Evolutionary conservation across 2,329 filamentous ascomycete species (phyloP), one percentile per base, ranked within the genome.

Genomic region (Alternaria tenuissima): DNA sequence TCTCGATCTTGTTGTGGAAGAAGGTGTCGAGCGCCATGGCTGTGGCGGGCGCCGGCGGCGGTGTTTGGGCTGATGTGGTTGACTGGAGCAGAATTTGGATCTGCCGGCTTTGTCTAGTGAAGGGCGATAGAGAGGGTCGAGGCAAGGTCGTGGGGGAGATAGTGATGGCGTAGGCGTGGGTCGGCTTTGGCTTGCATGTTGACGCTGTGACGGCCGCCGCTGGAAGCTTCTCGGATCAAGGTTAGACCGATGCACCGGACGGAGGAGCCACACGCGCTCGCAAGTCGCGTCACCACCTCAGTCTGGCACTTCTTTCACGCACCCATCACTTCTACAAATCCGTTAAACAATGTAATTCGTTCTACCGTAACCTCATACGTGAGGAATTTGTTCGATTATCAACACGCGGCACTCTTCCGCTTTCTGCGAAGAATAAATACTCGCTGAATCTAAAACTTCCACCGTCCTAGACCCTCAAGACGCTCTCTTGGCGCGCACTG

Each of bases 1-100:
- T 90, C 92, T 99, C 95, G 83, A 98, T 98, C 87, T 99, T 99
- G 87, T 98, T 98, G 84, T 95, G 92, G 82, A 96, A 99, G 85
- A 97, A 99, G 82, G 91, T 96, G 82, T 98, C 95, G 83, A 99
- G 92, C 88, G 94, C 94, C 95, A 99, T 99, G 80, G 78, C 89
- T 87, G 81, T 75, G 76, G 76, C 67, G 69, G 72, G 64, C 63
- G 69, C 66, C 64, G 60, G 42, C 36, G 53, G 53, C 58, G 61
- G 58, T 64, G 59, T 55, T 42, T 43, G 36, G 53, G 32, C 39
- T 57, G 38, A 4, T 28, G 46, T 38, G 20, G 20, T 26, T 28
- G 38, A 39, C 11, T 38, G 51, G 46, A 14, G 51, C 11, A 12
- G 47, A 22, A 36, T 4, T 24, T 7, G 12, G 5, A 3, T 42